Evolutionary conservation across 805 yeast species (phyloP).

Genomic region (Spencermartinsiella europaea): DNA sequence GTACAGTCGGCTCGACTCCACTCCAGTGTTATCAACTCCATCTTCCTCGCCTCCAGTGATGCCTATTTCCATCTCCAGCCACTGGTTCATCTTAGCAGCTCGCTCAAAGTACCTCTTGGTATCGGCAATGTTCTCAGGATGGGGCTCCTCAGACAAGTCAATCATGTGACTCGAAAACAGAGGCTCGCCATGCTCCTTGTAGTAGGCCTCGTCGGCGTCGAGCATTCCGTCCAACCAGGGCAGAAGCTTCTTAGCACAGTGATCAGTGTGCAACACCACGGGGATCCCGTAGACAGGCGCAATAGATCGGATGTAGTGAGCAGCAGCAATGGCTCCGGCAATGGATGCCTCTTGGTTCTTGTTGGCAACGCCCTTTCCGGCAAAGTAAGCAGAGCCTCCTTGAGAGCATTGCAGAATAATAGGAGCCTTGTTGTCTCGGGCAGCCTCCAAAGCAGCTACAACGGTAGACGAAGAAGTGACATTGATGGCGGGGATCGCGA

Average conservation of each 20-base stretch:
- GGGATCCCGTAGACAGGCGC: constrained; percentile 97
- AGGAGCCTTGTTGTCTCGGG: constrained; percentile 91
- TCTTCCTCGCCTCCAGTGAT: constrained; percentile 99
- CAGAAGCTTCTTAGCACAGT: constrained; percentile 95
- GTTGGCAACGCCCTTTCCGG: constrained; percentile 98
- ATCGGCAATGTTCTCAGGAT: constrained; percentile 89
- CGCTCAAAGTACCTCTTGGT: constrained; percentile 94
- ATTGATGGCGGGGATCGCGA: constrained; percentile 98
- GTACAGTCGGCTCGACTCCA: constrained; percentile 80
- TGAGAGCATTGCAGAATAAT: constrained; percentile 94
- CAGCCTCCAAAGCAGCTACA: constrained; percentile 95
- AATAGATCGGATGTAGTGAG: constrained; percentile 92
- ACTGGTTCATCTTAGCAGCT: constrained; percentile 90
- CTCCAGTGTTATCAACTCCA: constrained; percentile 98
- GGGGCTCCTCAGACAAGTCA: constrained; percentile 94
- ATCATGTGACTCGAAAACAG: constrained; percentile 98
- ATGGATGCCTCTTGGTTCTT: constrained; percentile 90
- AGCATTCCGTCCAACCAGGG: constrained; percentile 99
- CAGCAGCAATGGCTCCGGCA: constrained; percentile 94
- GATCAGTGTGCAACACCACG: constrained; percentile 95
- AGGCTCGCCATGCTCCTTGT: constrained; percentile 82
- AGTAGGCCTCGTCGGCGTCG: constrained; percentile 93
- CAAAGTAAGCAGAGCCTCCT: constrained; percentile 99
- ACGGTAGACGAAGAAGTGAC: constrained; percentile 97
- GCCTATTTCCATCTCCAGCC: constrained; percentile 99